Evolutionary conservation across 805 yeast species (phyloP), one percentile per base, ranked within the genome.

Genomic region (Komagataella mondaviorum): DNA sequence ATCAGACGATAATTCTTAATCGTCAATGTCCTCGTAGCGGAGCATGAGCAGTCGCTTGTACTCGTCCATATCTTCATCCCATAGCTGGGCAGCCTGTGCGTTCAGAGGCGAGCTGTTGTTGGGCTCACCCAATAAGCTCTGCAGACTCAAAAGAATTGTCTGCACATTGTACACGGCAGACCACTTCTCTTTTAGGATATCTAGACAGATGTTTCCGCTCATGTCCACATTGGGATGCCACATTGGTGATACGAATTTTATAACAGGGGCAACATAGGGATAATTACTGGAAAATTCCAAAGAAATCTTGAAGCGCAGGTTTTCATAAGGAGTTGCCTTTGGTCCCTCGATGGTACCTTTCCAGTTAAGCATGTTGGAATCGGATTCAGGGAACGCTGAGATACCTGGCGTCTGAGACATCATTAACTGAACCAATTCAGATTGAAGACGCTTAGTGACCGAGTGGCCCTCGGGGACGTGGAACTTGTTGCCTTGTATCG

Each of bases 41-140:
- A 30, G 39, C 39, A 30, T 30, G 4, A 30, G 39, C 39, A 30
- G 8, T 30, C 39, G 39, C 39, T 93, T 97, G 69, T 89, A 93
- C 70, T 89, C 88, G 49, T 88, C 77, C 66, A 93, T 79, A 72
- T 93, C 97, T 59, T 89, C 88, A 74, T 90, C 90, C 75, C 90
- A 95, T 56, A 90, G 80, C 65, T 91, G 95, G 50, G 98, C 98
- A 62, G 93, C 93, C 71, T 93, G 99, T 22, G 98, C 97, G 45
- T 93, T 99, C 67, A 93, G 80, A 55, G 99, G 99, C 75, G 93
- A 98, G 67, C 93, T 99, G 44, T 98, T 98, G 65, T 91, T 91
- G 49, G 99, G 97, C 68, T 93, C 98, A 24, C 97, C 91, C 64
- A 93, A 79, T 68, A 93, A 73, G 12, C 98, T 91, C 67, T 97